Conservation (phyloP, 2,329 filamentous ascomycete genomes). For the Botrytis hyacinthi region DNA sequence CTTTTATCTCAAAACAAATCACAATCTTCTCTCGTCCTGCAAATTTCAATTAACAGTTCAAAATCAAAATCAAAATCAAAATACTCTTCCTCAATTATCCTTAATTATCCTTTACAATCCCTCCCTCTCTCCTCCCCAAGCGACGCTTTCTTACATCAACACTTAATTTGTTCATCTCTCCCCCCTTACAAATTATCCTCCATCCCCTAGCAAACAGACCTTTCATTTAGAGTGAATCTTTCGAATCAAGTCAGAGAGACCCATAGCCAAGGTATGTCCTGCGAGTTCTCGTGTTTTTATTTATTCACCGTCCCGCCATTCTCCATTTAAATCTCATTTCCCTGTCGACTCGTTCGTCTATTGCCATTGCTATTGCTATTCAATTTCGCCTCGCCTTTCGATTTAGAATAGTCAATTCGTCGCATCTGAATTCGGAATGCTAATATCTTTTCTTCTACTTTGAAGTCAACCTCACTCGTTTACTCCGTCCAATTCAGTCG, state of each 20-base stretch:
- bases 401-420: not conserved
- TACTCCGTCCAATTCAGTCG: not conserved
- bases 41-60: constrained; percentile 18
- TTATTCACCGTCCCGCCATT: constrained; percentile 3
- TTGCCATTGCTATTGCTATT: not conserved
- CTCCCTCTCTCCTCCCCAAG: constrained; percentile 8
- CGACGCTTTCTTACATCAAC: not conserved
- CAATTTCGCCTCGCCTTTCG: not conserved
- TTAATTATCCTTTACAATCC: not conserved
- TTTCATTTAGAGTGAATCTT: constrained; percentile 10
- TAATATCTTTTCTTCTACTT: constrained; percentile 24
- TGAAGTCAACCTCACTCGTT: constrained; percentile 22
- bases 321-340: constrained; percentile 6
- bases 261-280: constrained; percentile 30
- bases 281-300: not conserved
- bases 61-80: constrained; percentile 12
- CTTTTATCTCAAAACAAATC: constrained; percentile 24
- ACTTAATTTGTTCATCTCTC: constrained; percentile 16
- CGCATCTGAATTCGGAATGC: constrained; percentile 24
- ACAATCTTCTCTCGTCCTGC: constrained; percentile 18
- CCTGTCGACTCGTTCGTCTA: not conserved
- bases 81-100: not conserved
- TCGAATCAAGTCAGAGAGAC: constrained; percentile 17
- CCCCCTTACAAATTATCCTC: constrained; percentile 17
- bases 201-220: constrained; percentile 1